Evolutionary conservation across 2,329 filamentous ascomycete genomes (phyloP).

Genomic region (Fusarium pseudoanthophilum): DNA sequence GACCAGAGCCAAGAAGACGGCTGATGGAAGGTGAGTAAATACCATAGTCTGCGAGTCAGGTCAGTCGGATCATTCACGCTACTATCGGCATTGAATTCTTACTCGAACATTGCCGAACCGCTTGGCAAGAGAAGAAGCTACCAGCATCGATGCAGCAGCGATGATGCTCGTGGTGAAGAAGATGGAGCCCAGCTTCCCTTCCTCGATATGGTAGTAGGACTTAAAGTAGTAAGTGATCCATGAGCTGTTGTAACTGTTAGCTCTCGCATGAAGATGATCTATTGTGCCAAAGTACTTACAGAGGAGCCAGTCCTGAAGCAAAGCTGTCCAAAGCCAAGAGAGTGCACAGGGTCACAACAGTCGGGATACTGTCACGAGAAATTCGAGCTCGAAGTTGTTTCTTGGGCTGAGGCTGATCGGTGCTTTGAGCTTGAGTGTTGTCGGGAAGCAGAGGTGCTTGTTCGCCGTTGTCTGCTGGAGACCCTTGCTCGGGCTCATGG

Average conservation of each 20-base stretch:
- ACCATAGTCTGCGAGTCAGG: conserved; percentile 71
- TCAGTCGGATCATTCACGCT: not conserved
- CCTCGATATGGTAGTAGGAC: conserved; percentile 58
- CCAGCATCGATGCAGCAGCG: conserved; percentile 61
- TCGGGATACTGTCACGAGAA: conserved; percentile 62
- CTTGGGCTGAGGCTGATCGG: not conserved
- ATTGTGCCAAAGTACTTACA: conserved; percentile 56
- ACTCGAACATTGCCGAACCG: conserved; percentile 72
- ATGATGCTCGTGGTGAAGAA: conserved; percentile 66
- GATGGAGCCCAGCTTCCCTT: conserved; percentile 62
- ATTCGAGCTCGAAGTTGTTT: conserved; percentile 64
- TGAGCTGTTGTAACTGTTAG: conserved; percentile 55
- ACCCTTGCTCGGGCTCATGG: not conserved
- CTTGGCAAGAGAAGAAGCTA: conserved; percentile 65
- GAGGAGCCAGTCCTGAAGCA: conserved; percentile 74
- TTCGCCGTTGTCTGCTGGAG: conserved; percentile 16
- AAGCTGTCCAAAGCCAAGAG: conserved; percentile 77
- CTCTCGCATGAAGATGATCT: accelerated
- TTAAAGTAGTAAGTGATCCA: conserved; percentile 69
- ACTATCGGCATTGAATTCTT: conserved; percentile 40
- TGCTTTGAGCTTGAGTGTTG: not conserved
- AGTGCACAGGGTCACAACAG: conserved; percentile 71
- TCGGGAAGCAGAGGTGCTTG: conserved; percentile 43
- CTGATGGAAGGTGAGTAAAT: conserved; percentile 77
- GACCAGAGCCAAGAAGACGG: conserved; percentile 72